Conservation (phyloP, 768 basidiomycete genomes). For the Trichaptum fuscoviolaceum region DNA sequence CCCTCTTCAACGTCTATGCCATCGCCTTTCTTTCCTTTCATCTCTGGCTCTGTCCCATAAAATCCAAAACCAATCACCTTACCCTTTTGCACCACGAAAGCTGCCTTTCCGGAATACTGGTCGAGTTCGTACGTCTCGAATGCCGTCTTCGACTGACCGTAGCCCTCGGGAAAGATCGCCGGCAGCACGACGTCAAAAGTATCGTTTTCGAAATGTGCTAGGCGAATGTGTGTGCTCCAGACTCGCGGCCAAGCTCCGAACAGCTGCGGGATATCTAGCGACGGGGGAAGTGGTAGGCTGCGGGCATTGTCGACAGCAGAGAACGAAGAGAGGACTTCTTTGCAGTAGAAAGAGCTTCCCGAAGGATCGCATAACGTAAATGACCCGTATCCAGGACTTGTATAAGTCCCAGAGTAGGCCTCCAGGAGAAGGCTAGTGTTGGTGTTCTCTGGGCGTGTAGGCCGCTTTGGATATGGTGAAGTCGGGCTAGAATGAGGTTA, state of each 20-base stretch:
- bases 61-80: constrained; percentile 1
- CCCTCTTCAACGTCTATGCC: neutral
- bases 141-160: constrained; percentile 29
- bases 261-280: constrained; percentile 16
- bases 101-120: neutral
- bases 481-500: neutral
- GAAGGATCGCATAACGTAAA: constrained; percentile 18
- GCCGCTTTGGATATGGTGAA: neutral
- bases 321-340: constrained; percentile 10
- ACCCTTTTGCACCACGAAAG: neutral
- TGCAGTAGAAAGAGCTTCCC: constrained; percentile 13
- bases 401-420: constrained; percentile 15
- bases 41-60: neutral
- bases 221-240: constrained; percentile 34
- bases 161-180: constrained; percentile 32
- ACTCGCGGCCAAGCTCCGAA: constrained; percentile 28
- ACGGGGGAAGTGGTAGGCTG: neutral
- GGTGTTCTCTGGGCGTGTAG: neutral
- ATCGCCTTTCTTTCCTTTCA: neutral
- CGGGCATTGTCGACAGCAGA: constrained; percentile 6
- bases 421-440: constrained; percentile 8
- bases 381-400: constrained; percentile 17
- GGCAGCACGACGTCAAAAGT: constrained; percentile 20
- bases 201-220: constrained; percentile 17
- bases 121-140: constrained; percentile 18